Evolutionary conservation across 1,139 yeast species (phyloP), one percentile per base, ranked within the genome.

Genomic region (Waltiozyma sp.): DNA sequence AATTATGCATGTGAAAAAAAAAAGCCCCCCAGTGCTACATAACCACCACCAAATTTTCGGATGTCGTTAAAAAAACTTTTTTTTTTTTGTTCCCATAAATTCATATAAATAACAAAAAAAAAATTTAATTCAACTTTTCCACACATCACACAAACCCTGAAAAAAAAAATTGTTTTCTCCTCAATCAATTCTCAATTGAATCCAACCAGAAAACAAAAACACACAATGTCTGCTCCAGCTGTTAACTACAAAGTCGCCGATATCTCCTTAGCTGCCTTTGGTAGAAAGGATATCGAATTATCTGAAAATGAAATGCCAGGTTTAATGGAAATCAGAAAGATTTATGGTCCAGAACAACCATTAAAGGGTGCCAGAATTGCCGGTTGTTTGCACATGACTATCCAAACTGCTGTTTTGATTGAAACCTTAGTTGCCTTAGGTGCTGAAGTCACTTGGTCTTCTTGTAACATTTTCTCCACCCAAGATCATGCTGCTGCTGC

Each of bases 401-500:
- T 91, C 63, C 99, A 91, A 76, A 93, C 99, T 60, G 99, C 98
- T 58, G 98, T 91, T 55, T 80, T 91, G 71, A 93, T 93, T 63
- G 98, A 91, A 78, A 93, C 98, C 57, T 79, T 93, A 64, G 85
- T 78, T 63, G 96, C 95, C 56, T 79, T 91, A 60, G 99, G 99
- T 75, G 99, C 99, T 56, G 99, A 91, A 76, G 99, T 91, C 55
- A 91, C 99, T 64, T 91, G 99, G 99, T 78, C 96, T 54, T 89
- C 97, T 43, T 91, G 99, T 80, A 91, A 91, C 95, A 91, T 91
- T 63, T 91, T 87, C 84, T 91, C 97, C 58, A 91, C 99, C 55
- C 99, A 91, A 76, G 98, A 91, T 72, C 97, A 91, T 68, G 97
- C 97, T 58, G 98, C 99, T 62, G 97, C 99, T 63, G 98, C 98